Evolutionary conservation across 2,329 filamentous ascomycete genomes (phyloP).

Genomic region (Achaetomium macrosporum): DNA sequence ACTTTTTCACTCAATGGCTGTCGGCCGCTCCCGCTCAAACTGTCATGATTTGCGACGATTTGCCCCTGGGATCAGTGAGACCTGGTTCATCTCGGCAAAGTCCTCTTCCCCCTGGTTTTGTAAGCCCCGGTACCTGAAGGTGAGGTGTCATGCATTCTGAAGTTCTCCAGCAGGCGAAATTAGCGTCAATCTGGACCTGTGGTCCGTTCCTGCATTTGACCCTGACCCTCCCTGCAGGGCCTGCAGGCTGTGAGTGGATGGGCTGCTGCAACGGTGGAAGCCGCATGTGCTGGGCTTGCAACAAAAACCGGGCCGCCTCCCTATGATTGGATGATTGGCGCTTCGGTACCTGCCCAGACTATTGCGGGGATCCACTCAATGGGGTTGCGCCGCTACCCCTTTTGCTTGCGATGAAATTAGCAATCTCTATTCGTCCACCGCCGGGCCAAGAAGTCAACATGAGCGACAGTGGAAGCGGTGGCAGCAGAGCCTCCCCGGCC

Average conservation of each 20-base stretch:
- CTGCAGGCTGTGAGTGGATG: constrained; percentile 13
- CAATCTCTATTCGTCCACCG: constrained; percentile 26
- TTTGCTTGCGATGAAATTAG: constrained; percentile 28
- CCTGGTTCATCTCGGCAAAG: constrained; percentile 17
- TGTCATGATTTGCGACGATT: neutral
- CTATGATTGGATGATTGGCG: constrained; percentile 9
- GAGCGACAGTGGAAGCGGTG: constrained; percentile 3
- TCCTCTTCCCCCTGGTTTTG: constrained; percentile 10
- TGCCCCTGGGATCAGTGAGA: constrained; percentile 4
- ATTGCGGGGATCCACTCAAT: constrained; percentile 9
- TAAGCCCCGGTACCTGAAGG: constrained; percentile 6
- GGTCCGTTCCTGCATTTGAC: constrained; percentile 22
- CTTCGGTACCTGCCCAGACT: neutral
- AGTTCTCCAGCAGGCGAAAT: constrained; percentile 20
- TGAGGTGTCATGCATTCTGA: neutral
- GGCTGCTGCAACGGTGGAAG: constrained; percentile 9
- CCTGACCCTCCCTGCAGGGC: constrained; percentile 2
- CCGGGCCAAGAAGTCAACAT: neutral
- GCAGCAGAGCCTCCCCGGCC: constrained; percentile 10
- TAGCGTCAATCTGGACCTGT: constrained; percentile 20
- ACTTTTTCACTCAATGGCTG: neutral
- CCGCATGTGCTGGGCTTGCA: constrained; percentile 10
- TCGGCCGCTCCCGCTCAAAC: neutral
- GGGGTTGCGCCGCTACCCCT: constrained; percentile 14
- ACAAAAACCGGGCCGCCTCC: constrained; percentile 5